Base-by-base conservation (phyloP, 148 eudicot species). In the Silene conica region DNA sequence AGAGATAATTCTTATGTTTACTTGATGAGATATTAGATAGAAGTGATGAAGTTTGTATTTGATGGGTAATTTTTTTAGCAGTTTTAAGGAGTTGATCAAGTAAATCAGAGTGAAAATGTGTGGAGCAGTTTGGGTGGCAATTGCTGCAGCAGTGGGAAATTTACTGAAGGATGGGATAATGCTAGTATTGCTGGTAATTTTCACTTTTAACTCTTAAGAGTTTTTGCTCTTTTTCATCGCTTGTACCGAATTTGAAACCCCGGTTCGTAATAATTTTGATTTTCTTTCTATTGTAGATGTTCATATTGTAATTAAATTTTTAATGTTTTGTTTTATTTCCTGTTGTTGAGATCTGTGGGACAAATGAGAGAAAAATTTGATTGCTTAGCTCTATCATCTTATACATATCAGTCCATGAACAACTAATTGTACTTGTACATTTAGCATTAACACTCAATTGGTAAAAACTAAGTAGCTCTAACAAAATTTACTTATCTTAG, bases 81-180 rank as follows among this genome's bases (percentile, higher is more conserved):
- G 82, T 66, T 69, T 3, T 20, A 28, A 76, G 72, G 54, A 70
- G 77, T 28, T 75, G 75, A 80, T 73, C 20, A 63, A 79, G 70
- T 5, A 55, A 45, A 60, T 67, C 48, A 58, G 52, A 45, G 59
- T 45, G 10, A 83, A 65, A 76, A 89, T 89, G 93, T 84, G 85
- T 73, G 90, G 87, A 60, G 87, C 92, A 38, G 92, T 86, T 75
- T 71, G 81, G 57, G 88, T 88, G 25, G 92, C 92, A 25, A 77
- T 88, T 81, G 87, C 86, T 81, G 92, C 88, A 43, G 83, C 89
- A 21, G 82, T 88, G 46, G 92, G 92, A 2, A 83, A 88, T 81
- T 63, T 88, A 18, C 79, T 88, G 67, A 82, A 80, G 92, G 92
- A 64, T 88, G 92, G 92, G 89, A 88, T 78, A 88, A 86, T 78